Evolutionary conservation across 306 rosid genomes (phyloP).

Genomic region (Cucumis melo): DNA sequence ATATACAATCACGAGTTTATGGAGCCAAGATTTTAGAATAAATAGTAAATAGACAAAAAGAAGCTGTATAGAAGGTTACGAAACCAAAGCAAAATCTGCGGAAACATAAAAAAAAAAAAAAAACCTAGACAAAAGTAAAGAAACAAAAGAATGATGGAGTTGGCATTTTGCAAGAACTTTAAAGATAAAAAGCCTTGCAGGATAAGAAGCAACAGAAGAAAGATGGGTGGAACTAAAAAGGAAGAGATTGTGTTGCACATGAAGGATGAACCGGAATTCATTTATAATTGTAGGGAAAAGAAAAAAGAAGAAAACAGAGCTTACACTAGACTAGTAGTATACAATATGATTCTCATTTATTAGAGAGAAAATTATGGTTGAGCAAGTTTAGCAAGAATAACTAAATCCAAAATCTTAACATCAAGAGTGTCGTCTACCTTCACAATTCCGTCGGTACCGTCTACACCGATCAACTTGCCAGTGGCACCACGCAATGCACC

Average conservation of each 20-base stretch:
- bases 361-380: slow-evolving; percentile 1
- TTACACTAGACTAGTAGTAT: slow-evolving; percentile 1
- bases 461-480: slow-evolving; percentile 95
- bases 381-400: slow-evolving; percentile 74
- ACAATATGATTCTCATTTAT: neutral
- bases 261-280: neutral
- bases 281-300: neutral
- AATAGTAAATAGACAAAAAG: neutral
- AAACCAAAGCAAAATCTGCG: neutral
- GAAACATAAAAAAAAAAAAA: neutral
- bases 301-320: neutral
- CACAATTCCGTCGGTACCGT: slow-evolving; percentile 94
- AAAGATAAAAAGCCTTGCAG: neutral
- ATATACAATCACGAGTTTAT: neutral
- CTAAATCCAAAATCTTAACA: slow-evolving; percentile 84
- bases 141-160: neutral
- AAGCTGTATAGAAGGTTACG: neutral
- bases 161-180: neutral
- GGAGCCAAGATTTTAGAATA: neutral
- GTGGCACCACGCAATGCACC: slow-evolving; percentile 81
- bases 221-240: neutral
- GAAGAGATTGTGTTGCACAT: neutral
- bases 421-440: slow-evolving; percentile 86
- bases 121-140: neutral
- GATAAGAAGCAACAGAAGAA: neutral